phyloP scores from a whole-genome alignment of 129 eudicot genomes.

The Flaveria robusta region DNA sequence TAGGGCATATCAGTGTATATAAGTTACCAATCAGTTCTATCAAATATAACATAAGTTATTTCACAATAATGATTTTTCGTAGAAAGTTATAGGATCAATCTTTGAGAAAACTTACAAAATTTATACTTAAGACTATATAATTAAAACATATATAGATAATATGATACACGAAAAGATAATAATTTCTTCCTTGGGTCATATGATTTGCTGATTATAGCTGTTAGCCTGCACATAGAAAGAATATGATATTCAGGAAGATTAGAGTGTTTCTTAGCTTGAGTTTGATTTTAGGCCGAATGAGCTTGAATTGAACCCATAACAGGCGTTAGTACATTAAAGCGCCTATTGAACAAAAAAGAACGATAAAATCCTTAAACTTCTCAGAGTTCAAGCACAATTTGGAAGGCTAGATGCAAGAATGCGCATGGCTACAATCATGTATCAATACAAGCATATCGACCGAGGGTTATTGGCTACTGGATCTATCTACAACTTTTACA shows the following conservation, averaged over 20 bases:
- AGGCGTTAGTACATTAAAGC: background rate
- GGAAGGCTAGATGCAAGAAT: background rate
- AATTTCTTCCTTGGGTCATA: background rate
- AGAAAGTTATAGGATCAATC: background rate
- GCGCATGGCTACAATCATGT: background rate
- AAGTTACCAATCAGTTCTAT: background rate
- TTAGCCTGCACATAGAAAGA: background rate
- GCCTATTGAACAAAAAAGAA: background rate
- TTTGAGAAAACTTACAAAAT: background rate
- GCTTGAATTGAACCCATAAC: background rate
- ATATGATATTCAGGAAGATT: background rate
- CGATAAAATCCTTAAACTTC: background rate
- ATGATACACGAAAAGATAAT: background rate
- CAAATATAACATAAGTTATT: background rate
- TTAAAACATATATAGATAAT: background rate
- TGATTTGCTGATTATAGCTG: background rate
- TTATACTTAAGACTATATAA: background rate
- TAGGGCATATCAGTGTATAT: background rate
- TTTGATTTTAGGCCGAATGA: background rate
- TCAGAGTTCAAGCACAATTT: background rate
- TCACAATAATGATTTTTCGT: slow-evolving; percentile 1
- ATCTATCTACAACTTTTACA: background rate
- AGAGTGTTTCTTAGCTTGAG: background rate
- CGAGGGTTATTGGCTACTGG: background rate
- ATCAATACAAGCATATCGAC: background rate